Conservation (phyloP, 2,329 filamentous ascomycete species). For the Rhynchosporium graminicola region DNA sequence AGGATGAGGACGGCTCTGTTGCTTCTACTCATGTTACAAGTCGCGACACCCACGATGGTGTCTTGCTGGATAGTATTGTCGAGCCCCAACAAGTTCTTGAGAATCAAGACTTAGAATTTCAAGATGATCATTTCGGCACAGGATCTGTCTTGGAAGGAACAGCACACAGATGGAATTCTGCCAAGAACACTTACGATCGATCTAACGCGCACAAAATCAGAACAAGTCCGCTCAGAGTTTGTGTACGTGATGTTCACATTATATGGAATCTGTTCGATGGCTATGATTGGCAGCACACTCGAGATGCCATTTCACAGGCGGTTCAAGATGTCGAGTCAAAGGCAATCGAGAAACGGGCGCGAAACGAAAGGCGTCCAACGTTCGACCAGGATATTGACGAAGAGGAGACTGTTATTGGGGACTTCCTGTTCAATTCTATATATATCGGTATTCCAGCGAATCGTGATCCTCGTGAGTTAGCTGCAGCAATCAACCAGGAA, state of each 20-base stretch:
- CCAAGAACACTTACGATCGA: conserved; percentile 71
- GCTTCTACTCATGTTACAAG: conserved; percentile 36
- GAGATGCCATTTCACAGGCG: conserved; percentile 82
- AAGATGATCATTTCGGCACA: conserved; percentile 75
- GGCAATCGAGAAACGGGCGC: conserved; percentile 71
- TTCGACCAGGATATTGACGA: conserved; percentile 70
- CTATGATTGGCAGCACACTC: conserved; percentile 91
- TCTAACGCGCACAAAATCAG: conserved; percentile 61
- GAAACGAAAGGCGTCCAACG: conserved; percentile 55
- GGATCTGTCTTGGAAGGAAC: conserved; percentile 62
- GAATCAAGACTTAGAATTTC: conserved; percentile 64
- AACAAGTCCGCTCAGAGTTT: conserved; percentile 72
- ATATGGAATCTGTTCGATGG: conserved; percentile 99
- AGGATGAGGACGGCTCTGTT: conserved; percentile 36
- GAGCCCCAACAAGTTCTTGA: conserved; percentile 45
- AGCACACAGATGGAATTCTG: conserved; percentile 79
- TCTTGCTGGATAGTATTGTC: conserved; percentile 48
- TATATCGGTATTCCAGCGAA: conserved; percentile 92
- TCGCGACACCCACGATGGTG: conserved; percentile 48
- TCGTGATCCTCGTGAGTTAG: conserved; percentile 78
- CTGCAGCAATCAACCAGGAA: conserved; percentile 82
- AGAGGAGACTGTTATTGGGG: conserved; percentile 83
- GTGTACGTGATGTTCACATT: conserved; percentile 82
- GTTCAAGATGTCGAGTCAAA: conserved; percentile 85
- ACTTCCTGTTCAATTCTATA: conserved; percentile 97